These are phyloP conservation scores for Sextonia rubra DNA, from an alignment of 164 flowering plant genomes.

Conservation along the genomic window DNA sequence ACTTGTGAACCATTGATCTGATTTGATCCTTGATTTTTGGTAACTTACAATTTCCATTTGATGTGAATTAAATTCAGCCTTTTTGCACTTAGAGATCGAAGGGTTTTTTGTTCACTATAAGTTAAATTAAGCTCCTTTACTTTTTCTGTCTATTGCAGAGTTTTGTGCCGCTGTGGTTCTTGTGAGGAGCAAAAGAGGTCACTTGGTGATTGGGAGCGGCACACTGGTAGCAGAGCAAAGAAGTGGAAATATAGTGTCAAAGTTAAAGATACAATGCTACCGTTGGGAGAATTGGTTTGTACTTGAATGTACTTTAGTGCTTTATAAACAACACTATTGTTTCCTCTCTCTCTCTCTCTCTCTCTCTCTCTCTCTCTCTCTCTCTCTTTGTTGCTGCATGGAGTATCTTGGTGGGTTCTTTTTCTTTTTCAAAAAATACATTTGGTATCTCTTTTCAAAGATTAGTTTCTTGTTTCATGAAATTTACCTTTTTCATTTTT, in stretches of 20 bases:
- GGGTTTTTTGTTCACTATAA: not conserved
- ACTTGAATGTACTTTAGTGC: conserved; percentile 11
- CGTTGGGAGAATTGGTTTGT: conserved; percentile 93
- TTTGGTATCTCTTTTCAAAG: not conserved
- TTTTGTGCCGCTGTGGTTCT: conserved; percentile 79
- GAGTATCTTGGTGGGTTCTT: not conserved
- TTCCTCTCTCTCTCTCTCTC: not conserved
- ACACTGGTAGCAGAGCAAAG: conserved; percentile 77
- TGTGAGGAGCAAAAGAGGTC: conserved; percentile 76
- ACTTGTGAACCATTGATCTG: no score
- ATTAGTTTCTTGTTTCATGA: not conserved
- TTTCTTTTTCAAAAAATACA: not conserved
- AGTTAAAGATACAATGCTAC: conserved; percentile 77
- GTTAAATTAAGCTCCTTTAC: not conserved
- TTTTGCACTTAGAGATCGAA: not conserved
- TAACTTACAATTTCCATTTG: not conserved
- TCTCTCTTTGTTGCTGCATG: not conserved
- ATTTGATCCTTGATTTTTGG: no score
- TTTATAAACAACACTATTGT: not conserved
- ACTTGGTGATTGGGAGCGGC: conserved; percentile 91
- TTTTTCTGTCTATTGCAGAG: conserved; percentile 40
- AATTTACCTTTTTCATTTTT: not conserved
- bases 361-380: no score
- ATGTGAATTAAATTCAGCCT: not conserved
- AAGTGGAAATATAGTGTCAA: conserved; percentile 80